phyloP scores from a whole-genome alignment of 2,329 filamentous ascomycete genomes.

The Aspergillus ibericus region DNA sequence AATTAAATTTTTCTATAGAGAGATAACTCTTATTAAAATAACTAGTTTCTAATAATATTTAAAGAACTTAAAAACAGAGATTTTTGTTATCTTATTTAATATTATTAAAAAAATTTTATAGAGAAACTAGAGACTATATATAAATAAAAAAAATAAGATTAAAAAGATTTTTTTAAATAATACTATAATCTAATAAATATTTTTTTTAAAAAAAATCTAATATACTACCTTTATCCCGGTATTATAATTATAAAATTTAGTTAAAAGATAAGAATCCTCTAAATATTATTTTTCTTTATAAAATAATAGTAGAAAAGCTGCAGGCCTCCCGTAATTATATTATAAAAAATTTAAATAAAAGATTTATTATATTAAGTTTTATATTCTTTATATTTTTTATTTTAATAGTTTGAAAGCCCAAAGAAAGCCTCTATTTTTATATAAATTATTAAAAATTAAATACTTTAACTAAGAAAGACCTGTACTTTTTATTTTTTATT shows the following conservation, averaged over 20 bases:
- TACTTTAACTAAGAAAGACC: not conserved
- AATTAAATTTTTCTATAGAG: too few species aligned
- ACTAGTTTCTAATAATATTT: too few species aligned
- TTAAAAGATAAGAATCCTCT: not conserved
- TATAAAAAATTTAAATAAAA: not conserved
- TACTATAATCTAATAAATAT: not conserved
- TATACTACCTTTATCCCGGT: not conserved
- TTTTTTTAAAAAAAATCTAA: not conserved
- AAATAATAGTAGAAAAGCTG: not conserved
- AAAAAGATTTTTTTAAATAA: not conserved
- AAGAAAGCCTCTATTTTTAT: not conserved
- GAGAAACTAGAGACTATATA: not conserved
- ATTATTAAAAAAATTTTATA: not conserved
- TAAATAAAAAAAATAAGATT: not conserved
- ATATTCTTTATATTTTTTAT: constrained; percentile 1
- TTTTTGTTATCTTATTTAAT: not conserved
- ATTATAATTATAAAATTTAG: not conserved
- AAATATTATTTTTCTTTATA: not conserved
- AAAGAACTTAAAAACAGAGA: not conserved
- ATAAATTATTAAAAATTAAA: not conserved
- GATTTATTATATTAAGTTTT: not conserved
- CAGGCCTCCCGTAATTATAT: not conserved
- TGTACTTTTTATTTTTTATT: not conserved
- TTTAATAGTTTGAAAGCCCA: not conserved
- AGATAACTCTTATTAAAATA: too few species aligned